Percentiles rank a stretch among this genome's conserved stretches.
Evolutionary conservation across 164 flowering plant genomes (phyloP).

Genomic region (Umbilicus rupestris): DNA sequence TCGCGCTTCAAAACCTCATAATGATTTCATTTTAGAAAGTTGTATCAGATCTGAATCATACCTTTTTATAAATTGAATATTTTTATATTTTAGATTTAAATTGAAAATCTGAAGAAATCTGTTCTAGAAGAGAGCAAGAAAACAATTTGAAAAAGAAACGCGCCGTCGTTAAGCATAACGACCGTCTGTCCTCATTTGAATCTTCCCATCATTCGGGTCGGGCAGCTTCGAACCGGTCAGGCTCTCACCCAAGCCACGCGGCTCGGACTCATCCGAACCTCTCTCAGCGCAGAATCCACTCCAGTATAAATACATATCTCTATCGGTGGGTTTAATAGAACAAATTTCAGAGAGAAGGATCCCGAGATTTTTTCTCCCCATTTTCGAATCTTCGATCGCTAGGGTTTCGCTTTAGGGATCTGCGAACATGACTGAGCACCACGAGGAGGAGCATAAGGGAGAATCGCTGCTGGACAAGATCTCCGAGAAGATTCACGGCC

Average conservation of each 20-base stretch:
- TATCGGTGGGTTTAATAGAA: neutral
- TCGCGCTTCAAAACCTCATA: no score
- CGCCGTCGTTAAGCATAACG: neutral
- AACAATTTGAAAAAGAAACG: neutral
- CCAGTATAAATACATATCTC: neutral
- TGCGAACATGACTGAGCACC: neutral
- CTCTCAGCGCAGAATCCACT: neutral
- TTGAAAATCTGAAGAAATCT: no score
- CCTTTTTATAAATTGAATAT: no score
- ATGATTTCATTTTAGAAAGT: no score
- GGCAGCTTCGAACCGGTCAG: neutral
- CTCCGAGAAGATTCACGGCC: conserved; percentile 7
- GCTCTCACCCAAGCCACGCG: neutral
- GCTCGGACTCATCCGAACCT: no score
- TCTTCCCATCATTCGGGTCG: neutral
- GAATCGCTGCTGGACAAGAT: conserved; percentile 6
- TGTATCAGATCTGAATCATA: no score
- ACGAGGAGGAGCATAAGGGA: conserved; percentile 7
- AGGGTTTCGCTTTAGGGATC: neutral
- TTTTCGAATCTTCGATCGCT: neutral
- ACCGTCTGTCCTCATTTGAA: neutral
- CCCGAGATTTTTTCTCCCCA: neutral
- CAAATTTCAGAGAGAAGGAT: neutral
- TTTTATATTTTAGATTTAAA: no score
- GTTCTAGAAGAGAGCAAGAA: no score